phyloP scores from a whole-genome alignment of 129 eudicot genomes.

The Artemisia argyi region DNA sequence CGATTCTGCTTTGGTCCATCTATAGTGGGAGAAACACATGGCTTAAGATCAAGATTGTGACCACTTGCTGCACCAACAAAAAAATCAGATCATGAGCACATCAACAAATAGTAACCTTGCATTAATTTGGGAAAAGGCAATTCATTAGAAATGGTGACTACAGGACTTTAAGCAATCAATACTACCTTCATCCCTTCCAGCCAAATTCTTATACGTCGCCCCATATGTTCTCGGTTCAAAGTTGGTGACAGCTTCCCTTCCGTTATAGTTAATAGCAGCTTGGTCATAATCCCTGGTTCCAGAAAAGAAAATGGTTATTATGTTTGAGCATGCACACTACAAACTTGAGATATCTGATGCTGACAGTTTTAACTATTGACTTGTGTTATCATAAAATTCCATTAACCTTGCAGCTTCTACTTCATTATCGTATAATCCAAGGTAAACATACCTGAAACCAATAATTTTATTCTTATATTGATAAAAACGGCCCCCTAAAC shows the following conservation, averaged over 20 bases:
- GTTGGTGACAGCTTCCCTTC: conserved; percentile 72
- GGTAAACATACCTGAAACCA: too few relatives aligned
- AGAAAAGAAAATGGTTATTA: conserved; percentile 26
- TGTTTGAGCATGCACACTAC: conserved; percentile 23
- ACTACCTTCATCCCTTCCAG: conserved; percentile 53
- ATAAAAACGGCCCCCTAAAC: too few relatives aligned
- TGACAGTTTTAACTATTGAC: conserved; percentile 7
- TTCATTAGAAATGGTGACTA: conserved; percentile 4
- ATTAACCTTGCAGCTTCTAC: conserved; percentile 88
- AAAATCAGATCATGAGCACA: not conserved
- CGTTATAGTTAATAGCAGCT: conserved; percentile 61
- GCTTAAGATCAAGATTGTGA: conserved; percentile 76
- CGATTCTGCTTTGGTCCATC: conserved; percentile 36
- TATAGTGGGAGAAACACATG: conserved; percentile 53
- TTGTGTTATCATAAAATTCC: conserved; percentile 31
- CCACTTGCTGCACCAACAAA: conserved; percentile 41
- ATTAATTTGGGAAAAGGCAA: not conserved
- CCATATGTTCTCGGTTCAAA: conserved; percentile 52
- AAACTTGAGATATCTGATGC: conserved; percentile 22
- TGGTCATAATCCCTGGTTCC: conserved; percentile 71
- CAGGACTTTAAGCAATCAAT: not conserved
- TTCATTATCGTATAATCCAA: not conserved
- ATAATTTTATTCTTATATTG: too few relatives aligned
- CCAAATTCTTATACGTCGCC: conserved; percentile 26
- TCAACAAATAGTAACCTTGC: conserved; percentile 2